Conservation (phyloP, 1,284 basidiomycete genomes). For the Tranzscheliella williamsii region DNA sequence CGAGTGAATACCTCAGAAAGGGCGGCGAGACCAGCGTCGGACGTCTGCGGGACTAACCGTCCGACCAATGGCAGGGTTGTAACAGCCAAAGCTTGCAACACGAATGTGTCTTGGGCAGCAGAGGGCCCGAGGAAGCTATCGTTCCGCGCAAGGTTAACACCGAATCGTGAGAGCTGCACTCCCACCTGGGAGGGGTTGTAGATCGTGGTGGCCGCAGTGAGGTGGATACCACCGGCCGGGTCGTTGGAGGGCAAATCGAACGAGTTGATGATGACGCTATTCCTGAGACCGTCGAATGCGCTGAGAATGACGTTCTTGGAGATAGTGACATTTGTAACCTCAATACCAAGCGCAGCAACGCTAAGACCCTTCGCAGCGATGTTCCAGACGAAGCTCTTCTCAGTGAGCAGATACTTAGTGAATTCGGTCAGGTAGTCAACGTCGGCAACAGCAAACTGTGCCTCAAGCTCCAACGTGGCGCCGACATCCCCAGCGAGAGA, state of each 20-base stretch:
- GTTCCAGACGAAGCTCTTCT: constrained; percentile 74
- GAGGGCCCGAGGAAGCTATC: constrained; percentile 70
- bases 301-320: constrained; percentile 71
- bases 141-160: constrained; percentile 69
- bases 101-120: constrained; percentile 65
- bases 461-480: constrained; percentile 67
- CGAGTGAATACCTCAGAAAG: constrained; percentile 75
- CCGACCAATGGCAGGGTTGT: constrained; percentile 69
- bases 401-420: constrained; percentile 70
- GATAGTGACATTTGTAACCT: constrained; percentile 68
- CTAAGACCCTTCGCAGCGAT: constrained; percentile 73
- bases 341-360: constrained; percentile 64
- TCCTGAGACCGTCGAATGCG: constrained; percentile 73
- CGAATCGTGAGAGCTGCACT: constrained; percentile 70
- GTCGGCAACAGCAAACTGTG: constrained; percentile 70
- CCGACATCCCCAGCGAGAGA: constrained; percentile 67
- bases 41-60: constrained; percentile 70
- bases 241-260: constrained; percentile 77
- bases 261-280: constrained; percentile 70
- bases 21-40: constrained; percentile 65
- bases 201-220: constrained; percentile 70
- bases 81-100: constrained; percentile 68
- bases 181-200: constrained; percentile 78
- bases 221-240: constrained; percentile 73
- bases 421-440: constrained; percentile 70